Evolutionary conservation across 306 rosid species (phyloP).

Genomic region (Cucurbita ficifolia): DNA sequence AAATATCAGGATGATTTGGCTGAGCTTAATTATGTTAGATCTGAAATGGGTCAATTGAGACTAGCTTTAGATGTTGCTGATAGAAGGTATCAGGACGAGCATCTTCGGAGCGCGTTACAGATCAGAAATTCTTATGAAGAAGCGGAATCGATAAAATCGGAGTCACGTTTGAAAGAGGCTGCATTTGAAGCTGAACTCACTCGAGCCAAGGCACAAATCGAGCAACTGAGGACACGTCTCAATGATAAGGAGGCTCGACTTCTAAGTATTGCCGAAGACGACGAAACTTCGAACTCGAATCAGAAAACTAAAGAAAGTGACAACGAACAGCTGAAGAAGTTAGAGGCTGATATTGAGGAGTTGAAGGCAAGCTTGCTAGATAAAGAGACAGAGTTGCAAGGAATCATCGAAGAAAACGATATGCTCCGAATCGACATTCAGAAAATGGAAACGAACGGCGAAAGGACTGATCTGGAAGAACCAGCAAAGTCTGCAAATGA

Average conservation of each 20-base stretch:
- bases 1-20: slow-evolving; percentile 45
- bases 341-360: slow-evolving; percentile 35
- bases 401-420: slow-evolving; percentile 42
- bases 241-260: slow-evolving; percentile 44
- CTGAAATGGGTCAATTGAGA: slow-evolving; percentile 44
- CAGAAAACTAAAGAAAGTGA: slow-evolving; percentile 17
- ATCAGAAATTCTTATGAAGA: slow-evolving; percentile 58
- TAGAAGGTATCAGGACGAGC: slow-evolving; percentile 73
- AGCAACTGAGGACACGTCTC: slow-evolving; percentile 37
- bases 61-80: slow-evolving; percentile 59
- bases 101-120: slow-evolving; percentile 66
- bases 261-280: slow-evolving; percentile 28
- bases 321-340: slow-evolving; percentile 28
- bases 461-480: slow-evolving; percentile 23
- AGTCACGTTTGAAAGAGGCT: slow-evolving; percentile 34
- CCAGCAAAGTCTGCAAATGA: background rate
- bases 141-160: slow-evolving; percentile 43
- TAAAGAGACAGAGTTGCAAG: slow-evolving; percentile 49
- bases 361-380: slow-evolving; percentile 44
- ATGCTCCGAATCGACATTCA: slow-evolving; percentile 32
- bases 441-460: slow-evolving; percentile 20
- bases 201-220: slow-evolving; percentile 36
- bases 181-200: slow-evolving; percentile 35
- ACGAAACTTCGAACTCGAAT: slow-evolving; percentile 17
- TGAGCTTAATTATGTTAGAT: slow-evolving; percentile 41